Evolutionary conservation across 768 basidiomycete species (phyloP), one percentile per base, ranked within the genome.

Genomic region (Leccinum incarnatum): DNA sequence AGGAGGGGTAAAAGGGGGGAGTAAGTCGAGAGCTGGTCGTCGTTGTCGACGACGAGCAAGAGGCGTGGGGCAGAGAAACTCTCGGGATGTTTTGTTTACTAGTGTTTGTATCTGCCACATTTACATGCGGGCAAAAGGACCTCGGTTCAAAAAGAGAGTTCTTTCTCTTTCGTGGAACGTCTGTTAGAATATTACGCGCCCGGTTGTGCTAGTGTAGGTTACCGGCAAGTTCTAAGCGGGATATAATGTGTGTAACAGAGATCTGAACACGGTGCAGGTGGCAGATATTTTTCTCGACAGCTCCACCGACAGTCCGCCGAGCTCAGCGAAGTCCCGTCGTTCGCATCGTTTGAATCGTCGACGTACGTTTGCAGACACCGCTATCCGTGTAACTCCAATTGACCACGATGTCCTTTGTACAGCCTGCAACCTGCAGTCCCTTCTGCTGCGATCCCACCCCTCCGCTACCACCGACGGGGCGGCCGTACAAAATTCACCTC

Each of bases 271-370:
- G 72, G 70, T 65, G 72, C 47, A 54, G 49, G 14, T 51, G 58
- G 60, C 66, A 53, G 59, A 59, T 71, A 34, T 34, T 34, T 34
- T 58, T 57, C 69, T 52, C 62, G 56, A 49, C 56, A 62, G 60
- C 57, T 57, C 60, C 59, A 62, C 67, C 67, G 63, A 65, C 60
- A 73, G 67, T 74, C 71, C 73, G 71, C 71, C 60, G 67, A 72
- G 73, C 72, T 72, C 72, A 72, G 72, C 72, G 72, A 72, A 61
- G 71, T 57, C 71, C 62, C 60, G 65, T 63, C 65, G 52, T 23
- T 40, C 29, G 29, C 51, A 42, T 36, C 56, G 54, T 46, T 42
- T 42, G 40, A 42, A 42, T 42, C 40, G 42, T 45, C 68, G 65
- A 55, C 56, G 69, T 72, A 65, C 64, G 70, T 72, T 63, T 53